Evolutionary conservation across 331 rosid genomes (phyloP).

Genomic region (Erythrophleum ivorense): DNA sequence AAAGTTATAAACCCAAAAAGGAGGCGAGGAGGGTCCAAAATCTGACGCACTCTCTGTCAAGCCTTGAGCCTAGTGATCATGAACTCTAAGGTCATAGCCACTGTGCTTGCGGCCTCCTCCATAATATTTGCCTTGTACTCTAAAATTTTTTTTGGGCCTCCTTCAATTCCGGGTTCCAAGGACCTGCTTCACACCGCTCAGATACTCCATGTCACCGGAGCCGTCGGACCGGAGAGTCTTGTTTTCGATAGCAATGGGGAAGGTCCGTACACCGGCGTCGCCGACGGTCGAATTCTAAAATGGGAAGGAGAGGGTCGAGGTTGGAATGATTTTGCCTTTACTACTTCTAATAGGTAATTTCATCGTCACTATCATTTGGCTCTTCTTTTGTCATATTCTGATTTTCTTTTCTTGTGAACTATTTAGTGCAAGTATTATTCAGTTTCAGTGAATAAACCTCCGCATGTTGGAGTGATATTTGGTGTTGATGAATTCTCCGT

Average conservation of each 20-base stretch:
- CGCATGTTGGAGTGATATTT: background rate
- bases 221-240: constrained; percentile 83
- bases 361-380: background rate
- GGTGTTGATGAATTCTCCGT: background rate
- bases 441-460: constrained; percentile 2
- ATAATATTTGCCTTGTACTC: constrained; percentile 45
- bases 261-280: constrained; percentile 88
- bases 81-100: constrained; percentile 36
- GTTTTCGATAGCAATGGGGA: constrained; percentile 66
- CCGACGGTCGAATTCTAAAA: constrained; percentile 84
- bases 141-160: constrained; percentile 23
- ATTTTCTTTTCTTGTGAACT: background rate
- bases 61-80: constrained; percentile 20
- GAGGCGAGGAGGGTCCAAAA: background rate
- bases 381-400: background rate
- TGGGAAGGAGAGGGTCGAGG: constrained; percentile 65
- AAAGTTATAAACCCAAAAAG: background rate
- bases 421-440: background rate
- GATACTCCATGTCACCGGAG: constrained; percentile 53
- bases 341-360: constrained; percentile 64
- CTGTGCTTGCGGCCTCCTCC: constrained; percentile 46
- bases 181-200: constrained; percentile 58
- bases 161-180: constrained; percentile 50
- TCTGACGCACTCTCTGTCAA: background rate
- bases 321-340: constrained; percentile 76